Percentiles rank a stretch among this genome's conserved stretches.
Evolutionary conservation across 2,329 filamentous ascomycete species (phyloP).

Genomic region (Alternaria alternata): DNA sequence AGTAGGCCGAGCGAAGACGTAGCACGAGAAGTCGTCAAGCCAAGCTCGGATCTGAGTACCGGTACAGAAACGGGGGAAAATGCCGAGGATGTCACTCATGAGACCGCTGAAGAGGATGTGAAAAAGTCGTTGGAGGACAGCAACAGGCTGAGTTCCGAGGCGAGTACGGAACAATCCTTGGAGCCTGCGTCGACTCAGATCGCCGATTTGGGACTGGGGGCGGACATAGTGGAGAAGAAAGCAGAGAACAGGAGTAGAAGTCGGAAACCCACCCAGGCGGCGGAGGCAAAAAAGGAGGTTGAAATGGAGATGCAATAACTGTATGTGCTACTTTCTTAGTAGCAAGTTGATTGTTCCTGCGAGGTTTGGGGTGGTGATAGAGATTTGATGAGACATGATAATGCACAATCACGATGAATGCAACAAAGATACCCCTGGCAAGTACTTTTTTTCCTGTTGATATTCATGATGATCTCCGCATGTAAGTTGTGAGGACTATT

Average conservation of each 20-base stretch:
- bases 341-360: background rate
- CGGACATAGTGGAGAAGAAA: conserved; percentile 19
- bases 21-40: conserved; percentile 16
- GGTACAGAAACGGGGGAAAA: background rate
- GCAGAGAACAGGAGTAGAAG: conserved; percentile 25
- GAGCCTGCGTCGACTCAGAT: background rate
- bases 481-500: no score
- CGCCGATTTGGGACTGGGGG: conserved; percentile 5
- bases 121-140: background rate
- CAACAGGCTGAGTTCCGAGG: background rate
- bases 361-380: background rate
- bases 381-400: background rate
- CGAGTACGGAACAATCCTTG: background rate
- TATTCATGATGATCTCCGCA: no score
- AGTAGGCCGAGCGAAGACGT: conserved; percentile 22
- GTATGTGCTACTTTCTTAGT: background rate
- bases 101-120: background rate
- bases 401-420: conserved; percentile 6
- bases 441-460: no score
- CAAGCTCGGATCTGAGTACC: conserved; percentile 16
- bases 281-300: conserved; percentile 34
- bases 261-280: conserved; percentile 28
- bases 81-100: background rate
- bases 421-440: conserved; percentile 13
- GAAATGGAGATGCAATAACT: conserved; percentile 49